Conservation (phyloP, 306 rosid genomes). For the Senna siamea region DNA sequence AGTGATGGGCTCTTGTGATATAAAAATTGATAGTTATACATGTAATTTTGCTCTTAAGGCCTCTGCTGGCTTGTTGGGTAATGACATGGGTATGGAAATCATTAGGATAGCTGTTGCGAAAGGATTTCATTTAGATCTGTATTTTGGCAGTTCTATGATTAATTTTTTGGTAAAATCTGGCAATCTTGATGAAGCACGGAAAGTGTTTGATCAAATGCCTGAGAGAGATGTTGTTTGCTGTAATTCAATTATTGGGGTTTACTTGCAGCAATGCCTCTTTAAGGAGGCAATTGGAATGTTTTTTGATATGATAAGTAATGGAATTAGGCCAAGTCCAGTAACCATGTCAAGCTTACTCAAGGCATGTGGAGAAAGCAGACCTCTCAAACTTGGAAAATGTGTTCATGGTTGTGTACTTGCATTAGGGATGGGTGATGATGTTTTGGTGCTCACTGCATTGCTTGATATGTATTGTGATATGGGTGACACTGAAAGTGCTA, state of each 20-base stretch:
- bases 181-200: conserved; percentile 55
- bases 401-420: conserved; percentile 58
- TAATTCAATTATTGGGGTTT: conserved; percentile 77
- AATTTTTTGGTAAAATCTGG: conserved; percentile 60
- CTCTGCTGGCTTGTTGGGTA: conserved; percentile 51
- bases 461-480: conserved; percentile 70
- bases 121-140: conserved; percentile 50
- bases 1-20: conserved; percentile 53
- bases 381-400: conserved; percentile 51
- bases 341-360: conserved; percentile 68
- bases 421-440: conserved; percentile 63
- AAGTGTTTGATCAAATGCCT: conserved; percentile 55
- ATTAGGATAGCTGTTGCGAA: conserved; percentile 43
- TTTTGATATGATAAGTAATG: conserved; percentile 50
- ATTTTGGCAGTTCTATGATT: conserved; percentile 64
- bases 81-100: conserved; percentile 61
- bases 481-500: conserved; percentile 62
- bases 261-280: conserved; percentile 49
- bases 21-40: conserved; percentile 64
- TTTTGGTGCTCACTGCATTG: conserved; percentile 62
- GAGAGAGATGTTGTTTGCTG: conserved; percentile 78
- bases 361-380: conserved; percentile 49
- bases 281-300: conserved; percentile 60
- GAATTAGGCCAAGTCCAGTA: conserved; percentile 59
- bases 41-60: conserved; percentile 76